phyloP scores from a whole-genome alignment of 306 rosid genomes.

The Notholithocarpus densiflorus region DNA sequence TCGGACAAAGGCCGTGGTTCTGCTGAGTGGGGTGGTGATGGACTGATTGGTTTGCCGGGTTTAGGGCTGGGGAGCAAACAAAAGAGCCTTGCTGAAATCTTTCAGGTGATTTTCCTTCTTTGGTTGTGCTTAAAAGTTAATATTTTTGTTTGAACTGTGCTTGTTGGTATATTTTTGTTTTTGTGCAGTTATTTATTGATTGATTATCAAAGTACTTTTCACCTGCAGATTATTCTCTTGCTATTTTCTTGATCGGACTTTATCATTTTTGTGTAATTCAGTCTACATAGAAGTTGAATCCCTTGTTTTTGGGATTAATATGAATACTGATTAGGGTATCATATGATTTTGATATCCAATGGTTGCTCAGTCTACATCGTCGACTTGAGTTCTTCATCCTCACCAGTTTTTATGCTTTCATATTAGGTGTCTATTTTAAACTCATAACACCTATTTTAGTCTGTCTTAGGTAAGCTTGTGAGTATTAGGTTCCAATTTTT shows the following conservation, averaged over 20 bases:
- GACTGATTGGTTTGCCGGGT: conserved; percentile 81
- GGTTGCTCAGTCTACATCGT: background rate
- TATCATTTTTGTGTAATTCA: background rate
- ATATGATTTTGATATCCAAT: background rate
- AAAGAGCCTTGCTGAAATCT: conserved; percentile 84
- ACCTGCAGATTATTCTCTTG: background rate
- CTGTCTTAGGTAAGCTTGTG: background rate
- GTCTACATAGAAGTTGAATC: background rate
- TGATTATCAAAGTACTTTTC: background rate
- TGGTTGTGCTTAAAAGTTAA: background rate
- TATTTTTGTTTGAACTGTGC: background rate
- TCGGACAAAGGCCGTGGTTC: conserved; percentile 53
- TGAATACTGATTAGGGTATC: too few species aligned
- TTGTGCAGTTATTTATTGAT: background rate
- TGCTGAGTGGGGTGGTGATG: conserved; percentile 79
- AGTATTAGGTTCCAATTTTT: background rate
- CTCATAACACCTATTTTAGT: background rate
- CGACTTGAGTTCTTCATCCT: background rate
- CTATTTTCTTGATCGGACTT: background rate
- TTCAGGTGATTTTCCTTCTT: conserved; percentile 64
- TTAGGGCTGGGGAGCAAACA: conserved; percentile 80
- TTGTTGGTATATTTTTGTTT: background rate
- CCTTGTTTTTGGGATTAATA: background rate
- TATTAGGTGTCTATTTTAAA: background rate
- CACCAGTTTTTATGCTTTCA: background rate